Evolutionary conservation across 345 rosid species (phyloP), one percentile per base, ranked within the genome.

Genomic region (Ailanthus altissimus): DNA sequence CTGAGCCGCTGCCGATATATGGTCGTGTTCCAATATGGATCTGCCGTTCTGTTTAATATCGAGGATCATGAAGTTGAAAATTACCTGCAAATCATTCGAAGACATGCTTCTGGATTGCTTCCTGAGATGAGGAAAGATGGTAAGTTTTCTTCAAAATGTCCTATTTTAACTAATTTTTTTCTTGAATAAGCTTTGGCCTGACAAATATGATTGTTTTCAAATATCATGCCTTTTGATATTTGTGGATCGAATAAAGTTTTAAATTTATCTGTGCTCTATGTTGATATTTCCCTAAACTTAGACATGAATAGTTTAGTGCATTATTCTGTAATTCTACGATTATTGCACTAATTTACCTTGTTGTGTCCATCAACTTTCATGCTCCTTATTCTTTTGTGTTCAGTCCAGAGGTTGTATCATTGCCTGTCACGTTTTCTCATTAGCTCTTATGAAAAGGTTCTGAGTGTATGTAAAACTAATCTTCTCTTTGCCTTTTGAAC

Each of bases 21-120:
- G 94, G 88, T 94, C 61, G 93, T 93, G n/a, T 94, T 86, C 83
- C 98, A 93, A 50, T 93, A 93, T 80, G 98, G 98, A 60, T 94
- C 98, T 80, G 95, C 90, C 68, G 93, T 95, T 84, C 87, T 95
- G 75, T 93, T 95, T 81, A 93, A 93, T 80, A 80, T 95, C 6
- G 96, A 89, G 56, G 96, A 90, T 63, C 84, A 71, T 68, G 97
- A 93, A 71, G 84, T 86, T 75, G 98, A 88, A 84, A 74, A 80
- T 81, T 87, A 88, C 80, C 83, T 95, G 62, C 86, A 86, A 74
- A 85, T 90, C 43, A 91, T 90, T 77, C 84, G 87, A 57, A 89
- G 87, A 78, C 90, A 90, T 89, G 91, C 93, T 81, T 89, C 91
- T 49, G 98, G 97, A 12, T 80, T 90, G 84, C 98, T 95, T 66